A percentile compares a stretch with the other conserved stretches of the same genome.
These are phyloP conservation scores for Cryptomeria japonica DNA, from an alignment of 75 land plant genomes.

Conservation along the genomic window DNA sequence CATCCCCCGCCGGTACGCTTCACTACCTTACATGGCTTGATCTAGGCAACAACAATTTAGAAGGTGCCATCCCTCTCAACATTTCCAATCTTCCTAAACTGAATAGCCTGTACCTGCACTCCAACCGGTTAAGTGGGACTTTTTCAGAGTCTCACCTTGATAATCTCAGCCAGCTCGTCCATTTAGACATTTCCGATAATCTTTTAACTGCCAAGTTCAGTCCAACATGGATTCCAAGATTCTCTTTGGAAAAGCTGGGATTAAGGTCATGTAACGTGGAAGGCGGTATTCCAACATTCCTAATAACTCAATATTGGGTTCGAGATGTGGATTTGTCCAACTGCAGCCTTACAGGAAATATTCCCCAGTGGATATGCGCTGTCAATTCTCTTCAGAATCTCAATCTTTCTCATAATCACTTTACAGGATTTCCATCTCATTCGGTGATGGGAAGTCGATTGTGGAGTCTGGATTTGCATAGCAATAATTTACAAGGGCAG, in stretches of 20 bases:
- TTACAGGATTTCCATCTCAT: too few species aligned
- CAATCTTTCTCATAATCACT: not conserved
- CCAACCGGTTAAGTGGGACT: constrained; percentile 2
- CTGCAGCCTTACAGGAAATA: not conserved
- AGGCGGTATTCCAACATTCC: not conserved
- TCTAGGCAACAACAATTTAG: not conserved
- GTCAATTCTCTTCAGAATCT: not conserved
- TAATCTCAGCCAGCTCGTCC: not conserved
- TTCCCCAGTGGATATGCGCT: not conserved
- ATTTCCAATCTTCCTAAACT: constrained; percentile 8
- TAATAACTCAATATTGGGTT: not conserved
- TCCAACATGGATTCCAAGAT: not conserved
- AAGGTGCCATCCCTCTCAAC: not conserved
- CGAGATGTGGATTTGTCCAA: not conserved
- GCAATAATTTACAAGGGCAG: too few species aligned
- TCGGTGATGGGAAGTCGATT: not conserved
- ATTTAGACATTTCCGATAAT: not conserved
- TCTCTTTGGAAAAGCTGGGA: not conserved
- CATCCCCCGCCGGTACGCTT: not conserved
- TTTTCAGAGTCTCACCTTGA: not conserved
- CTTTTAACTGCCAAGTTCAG: not conserved
- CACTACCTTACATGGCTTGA: not conserved
- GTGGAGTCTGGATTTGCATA: too few species aligned
- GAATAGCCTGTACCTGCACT: not conserved
- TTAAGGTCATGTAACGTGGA: not conserved